phyloP scores from a whole-genome alignment of 345 rosid species.

The Microthlaspi erraticum region DNA sequence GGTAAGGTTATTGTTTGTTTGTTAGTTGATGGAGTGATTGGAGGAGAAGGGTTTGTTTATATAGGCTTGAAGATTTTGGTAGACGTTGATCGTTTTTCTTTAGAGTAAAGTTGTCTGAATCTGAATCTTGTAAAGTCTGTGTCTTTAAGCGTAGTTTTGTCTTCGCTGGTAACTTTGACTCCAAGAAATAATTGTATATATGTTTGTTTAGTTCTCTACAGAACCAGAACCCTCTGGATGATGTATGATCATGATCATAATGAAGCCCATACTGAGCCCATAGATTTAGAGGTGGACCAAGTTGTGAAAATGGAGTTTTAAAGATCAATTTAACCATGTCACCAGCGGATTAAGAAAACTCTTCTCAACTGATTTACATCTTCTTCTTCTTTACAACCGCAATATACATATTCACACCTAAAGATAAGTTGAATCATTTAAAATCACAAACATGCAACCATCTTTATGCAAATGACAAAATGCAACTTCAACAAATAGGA shows the following conservation, averaged over 20 bases:
- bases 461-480: background rate
- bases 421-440: too few relatives aligned
- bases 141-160: conserved; percentile 42
- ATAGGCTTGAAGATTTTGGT: conserved; percentile 25
- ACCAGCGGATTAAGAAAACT: too few relatives aligned
- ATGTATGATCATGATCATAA: conserved; percentile 10
- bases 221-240: background rate
- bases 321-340: background rate
- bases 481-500: background rate
- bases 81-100: conserved; percentile 30
- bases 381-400: too few relatives aligned
- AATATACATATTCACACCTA: too few relatives aligned
- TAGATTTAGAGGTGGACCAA: conserved; percentile 8
- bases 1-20: background rate
- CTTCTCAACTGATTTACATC: too few relatives aligned
- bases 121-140: conserved; percentile 34
- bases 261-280: conserved; percentile 20
- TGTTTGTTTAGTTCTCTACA: conserved; percentile 7
- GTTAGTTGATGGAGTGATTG: conserved; percentile 24
- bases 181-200: conserved; percentile 36
- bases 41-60: conserved; percentile 34
- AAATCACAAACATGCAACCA: background rate
- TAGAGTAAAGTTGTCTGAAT: conserved; percentile 41
- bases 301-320: background rate
- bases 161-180: conserved; percentile 34